A percentile compares a stretch with the other conserved stretches of the same genome.
These are phyloP conservation scores for Salix exigua DNA, from an alignment of 345 rosid genomes.

Conservation along the genomic window DNA sequence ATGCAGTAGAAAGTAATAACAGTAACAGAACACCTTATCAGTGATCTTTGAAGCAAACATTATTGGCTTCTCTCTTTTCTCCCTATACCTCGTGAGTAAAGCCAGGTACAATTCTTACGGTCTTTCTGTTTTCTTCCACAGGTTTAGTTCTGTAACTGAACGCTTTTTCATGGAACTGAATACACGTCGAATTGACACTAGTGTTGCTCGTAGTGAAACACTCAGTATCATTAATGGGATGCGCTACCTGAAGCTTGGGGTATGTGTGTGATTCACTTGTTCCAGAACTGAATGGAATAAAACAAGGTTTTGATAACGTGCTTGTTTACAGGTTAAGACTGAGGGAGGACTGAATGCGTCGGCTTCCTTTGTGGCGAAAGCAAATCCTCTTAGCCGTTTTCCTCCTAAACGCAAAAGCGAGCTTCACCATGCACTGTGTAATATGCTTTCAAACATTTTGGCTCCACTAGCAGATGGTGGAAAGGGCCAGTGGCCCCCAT, in stretches of 20 bases:
- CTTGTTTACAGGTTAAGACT: conserved; percentile 69
- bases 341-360: conserved; percentile 99
- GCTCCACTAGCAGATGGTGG: conserved; percentile 96
- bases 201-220: conserved; percentile 84
- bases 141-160: conserved; percentile 98
- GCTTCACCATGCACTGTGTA: conserved; percentile 94
- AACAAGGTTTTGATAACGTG: conserved; percentile 24
- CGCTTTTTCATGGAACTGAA: conserved; percentile 91
- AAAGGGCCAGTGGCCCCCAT: conserved; percentile 96
- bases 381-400: conserved; percentile 86
- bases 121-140: conserved; percentile 28
- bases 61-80: not conserved
- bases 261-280: conserved; percentile 36
- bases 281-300: conserved; percentile 8
- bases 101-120: conserved; percentile 9
- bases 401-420: conserved; percentile 93
- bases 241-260: conserved; percentile 98
- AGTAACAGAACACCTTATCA: too few species aligned
- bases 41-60: not conserved
- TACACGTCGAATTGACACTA: conserved; percentile 78
- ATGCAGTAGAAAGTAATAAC: too few species aligned
- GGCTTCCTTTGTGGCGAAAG: conserved; percentile 96
- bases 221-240: conserved; percentile 94
- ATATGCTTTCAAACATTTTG: conserved; percentile 91
- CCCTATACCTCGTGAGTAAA: not conserved